Base-by-base conservation (phyloP, 2,329 filamentous ascomycete species). In the Hymenoscyphus fraxineus region DNA sequence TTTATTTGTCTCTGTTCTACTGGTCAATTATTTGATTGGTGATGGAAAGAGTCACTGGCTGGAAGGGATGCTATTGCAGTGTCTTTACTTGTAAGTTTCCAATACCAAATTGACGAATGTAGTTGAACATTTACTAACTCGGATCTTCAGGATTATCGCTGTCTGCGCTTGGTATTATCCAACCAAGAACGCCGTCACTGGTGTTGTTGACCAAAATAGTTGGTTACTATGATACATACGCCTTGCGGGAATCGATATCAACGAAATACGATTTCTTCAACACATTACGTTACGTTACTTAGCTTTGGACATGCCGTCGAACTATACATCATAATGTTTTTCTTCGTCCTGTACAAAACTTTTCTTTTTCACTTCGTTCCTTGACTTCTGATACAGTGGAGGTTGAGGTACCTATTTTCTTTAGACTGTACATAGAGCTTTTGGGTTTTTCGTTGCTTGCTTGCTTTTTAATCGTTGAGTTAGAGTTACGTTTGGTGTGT, bases 21-120 rank as follows among this genome's bases (percentile, higher is more conserved):
- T 96, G 40, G 90, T 93, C 64, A 96, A 96, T 75, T 96, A 96
- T 74, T 78, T 96, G 55, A 92, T 96, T 59, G 83, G 88, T 22
- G 92, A 96, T 71, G 92, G 66, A 61, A 85, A 85, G 69, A 83
- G 81, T 47, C 78, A 83, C 68, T 84, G 81, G 72, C 59, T 74
- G 4, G 73, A 75, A 64, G 73, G 73, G 5, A 70, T 73, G 68
- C 64, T 74, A 3, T 59, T 75, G 41, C 65, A 69, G 60, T 73
- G 72, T 59, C 65, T 75, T 12, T 75, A 75, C 54, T 16, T 74
- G 72, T 73, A 41, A 72, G 70, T 70, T 56, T 41, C 39, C 57
- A 1, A 13, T 31, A 41, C 3, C 5, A 15, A 22, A 16, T 3
- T 13, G 5, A 22, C 10, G 2, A 13, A 27, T 19, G 1, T 13